These are phyloP conservation scores for Pyrus hybrid DNA, from an alignment of 331 rosid genomes.

Conservation along the genomic window DNA sequence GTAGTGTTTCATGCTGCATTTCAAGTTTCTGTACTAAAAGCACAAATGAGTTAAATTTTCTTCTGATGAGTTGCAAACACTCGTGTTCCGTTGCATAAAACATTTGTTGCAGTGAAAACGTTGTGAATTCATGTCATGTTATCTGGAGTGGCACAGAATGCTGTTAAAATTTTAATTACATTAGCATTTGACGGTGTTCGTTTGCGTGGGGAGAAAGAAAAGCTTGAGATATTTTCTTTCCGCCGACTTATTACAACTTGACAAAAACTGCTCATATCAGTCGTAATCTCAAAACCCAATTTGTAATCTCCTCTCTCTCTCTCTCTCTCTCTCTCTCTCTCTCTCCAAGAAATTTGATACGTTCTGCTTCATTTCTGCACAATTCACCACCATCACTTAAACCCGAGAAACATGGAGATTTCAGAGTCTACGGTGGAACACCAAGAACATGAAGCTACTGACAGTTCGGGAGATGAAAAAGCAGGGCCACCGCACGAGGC, in stretches of 20 bases:
- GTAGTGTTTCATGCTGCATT: background rate
- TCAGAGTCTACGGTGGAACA: background rate
- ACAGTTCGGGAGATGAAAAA: constrained; percentile 7
- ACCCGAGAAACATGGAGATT: background rate
- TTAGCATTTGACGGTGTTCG: background rate
- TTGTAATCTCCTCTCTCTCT: background rate
- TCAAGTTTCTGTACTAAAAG: background rate
- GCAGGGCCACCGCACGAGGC: constrained; percentile 51
- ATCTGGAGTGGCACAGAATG: background rate
- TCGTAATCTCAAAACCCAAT: background rate
- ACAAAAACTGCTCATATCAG: background rate
- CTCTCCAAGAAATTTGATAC: background rate
- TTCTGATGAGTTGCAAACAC: background rate
- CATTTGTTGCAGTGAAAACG: background rate
- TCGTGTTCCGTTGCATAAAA: background rate
- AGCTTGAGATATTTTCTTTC: background rate
- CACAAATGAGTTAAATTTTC: background rate
- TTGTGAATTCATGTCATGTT: background rate
- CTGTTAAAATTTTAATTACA: background rate
- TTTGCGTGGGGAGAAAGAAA: background rate
- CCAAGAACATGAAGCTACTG: constrained; percentile 15
- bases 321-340: too few relatives aligned
- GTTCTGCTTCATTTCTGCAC: background rate
- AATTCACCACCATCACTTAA: background rate
- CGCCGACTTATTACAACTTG: background rate